These are phyloP conservation scores for Corynascus novoguineensis DNA, from an alignment of 495 filamentous ascomycete species.

Conservation along the genomic window DNA sequence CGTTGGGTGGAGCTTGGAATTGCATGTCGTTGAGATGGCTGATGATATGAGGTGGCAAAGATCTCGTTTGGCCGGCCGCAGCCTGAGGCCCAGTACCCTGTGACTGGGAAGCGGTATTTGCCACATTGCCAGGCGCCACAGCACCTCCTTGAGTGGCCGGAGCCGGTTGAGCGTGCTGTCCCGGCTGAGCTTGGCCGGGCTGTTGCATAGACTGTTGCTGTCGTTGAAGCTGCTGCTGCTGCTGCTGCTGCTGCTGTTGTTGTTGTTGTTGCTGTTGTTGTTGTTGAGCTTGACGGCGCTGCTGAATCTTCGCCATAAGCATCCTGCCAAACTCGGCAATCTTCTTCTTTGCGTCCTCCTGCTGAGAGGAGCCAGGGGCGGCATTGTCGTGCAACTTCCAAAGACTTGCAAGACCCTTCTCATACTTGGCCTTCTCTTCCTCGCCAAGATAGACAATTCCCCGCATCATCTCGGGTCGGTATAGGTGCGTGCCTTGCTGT, in stretches of 20 bases:
- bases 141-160: neutral
- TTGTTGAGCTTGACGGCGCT: constrained; percentile 21
- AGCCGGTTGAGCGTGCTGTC: constrained; percentile 8
- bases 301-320: constrained; percentile 51
- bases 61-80: constrained; percentile 9
- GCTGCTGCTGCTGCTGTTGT: constrained; percentile 12
- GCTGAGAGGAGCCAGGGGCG: constrained; percentile 50
- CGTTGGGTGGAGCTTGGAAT: constrained; percentile 24
- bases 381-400: constrained; percentile 57
- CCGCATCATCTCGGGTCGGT: constrained; percentile 46
- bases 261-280: constrained; percentile 17
- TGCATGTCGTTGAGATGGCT: constrained; percentile 34
- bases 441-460: constrained; percentile 41
- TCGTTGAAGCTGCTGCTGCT: constrained; percentile 12
- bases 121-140: neutral
- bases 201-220: constrained; percentile 11
- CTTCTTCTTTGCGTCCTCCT: constrained; percentile 58
- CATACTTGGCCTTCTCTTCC: constrained; percentile 62
- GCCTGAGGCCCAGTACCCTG: neutral
- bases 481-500: constrained; percentile 22
- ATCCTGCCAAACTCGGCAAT: constrained; percentile 60
- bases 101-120: constrained; percentile 5
- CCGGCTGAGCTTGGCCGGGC: constrained; percentile 9
- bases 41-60: constrained; percentile 30
- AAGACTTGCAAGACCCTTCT: constrained; percentile 54